Evolutionary conservation across 495 filamentous ascomycete genomes (phyloP).

Genomic region (Rostrohypoxylon terebratum): DNA sequence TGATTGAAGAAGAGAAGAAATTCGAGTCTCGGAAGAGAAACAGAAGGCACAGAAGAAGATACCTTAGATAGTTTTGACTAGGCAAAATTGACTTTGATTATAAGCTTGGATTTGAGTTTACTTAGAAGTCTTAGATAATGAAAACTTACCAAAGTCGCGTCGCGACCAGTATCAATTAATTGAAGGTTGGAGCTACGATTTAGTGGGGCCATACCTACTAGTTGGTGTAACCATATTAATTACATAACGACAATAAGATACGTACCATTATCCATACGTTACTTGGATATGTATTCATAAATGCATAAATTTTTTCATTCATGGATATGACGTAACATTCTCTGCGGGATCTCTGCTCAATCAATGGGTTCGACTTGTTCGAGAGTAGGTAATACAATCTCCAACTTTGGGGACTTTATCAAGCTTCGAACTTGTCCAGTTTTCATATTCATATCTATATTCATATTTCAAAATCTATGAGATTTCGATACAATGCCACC

Average conservation of each 20-base stretch:
- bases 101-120: neutral
- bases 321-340: neutral
- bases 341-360: neutral
- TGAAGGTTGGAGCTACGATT: constrained; percentile 1
- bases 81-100: neutral
- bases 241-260: neutral
- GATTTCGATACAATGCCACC: constrained; percentile 49
- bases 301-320: neutral
- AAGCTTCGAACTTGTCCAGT: neutral
- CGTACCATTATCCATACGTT: neutral
- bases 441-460: neutral
- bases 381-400: neutral
- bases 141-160: constrained; percentile 2
- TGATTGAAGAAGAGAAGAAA: constrained; percentile 38
- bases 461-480: neutral
- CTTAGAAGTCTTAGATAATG: too few relatives aligned
- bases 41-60: neutral
- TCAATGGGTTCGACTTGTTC: too few relatives aligned
- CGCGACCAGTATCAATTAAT: constrained; percentile 7
- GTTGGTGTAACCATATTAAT: constrained; percentile 4
- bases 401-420: neutral
- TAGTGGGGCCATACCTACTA: constrained; percentile 9
- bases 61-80: neutral
- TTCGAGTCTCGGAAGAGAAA: constrained; percentile 19
- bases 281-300: neutral